Percentiles rank a stretch among this genome's conserved stretches.
Evolutionary conservation across 2,329 filamentous ascomycete genomes (phyloP).

Genomic region (Aureobasidium musti): DNA sequence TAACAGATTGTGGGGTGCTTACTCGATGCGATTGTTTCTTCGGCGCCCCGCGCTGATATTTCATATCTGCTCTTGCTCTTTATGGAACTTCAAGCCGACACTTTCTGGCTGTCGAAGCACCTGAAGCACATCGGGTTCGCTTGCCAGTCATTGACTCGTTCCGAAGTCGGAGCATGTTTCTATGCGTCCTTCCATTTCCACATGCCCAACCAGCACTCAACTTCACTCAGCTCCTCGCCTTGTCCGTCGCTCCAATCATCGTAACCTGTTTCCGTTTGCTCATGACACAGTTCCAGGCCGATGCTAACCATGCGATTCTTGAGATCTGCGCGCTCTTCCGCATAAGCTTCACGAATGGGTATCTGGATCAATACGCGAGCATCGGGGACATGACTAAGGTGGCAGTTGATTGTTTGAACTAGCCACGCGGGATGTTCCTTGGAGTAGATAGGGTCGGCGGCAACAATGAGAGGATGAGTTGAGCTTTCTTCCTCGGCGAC

Average conservation of each 20-base stretch:
- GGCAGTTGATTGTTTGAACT: conserved; percentile 66
- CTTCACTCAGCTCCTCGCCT: conserved; percentile 46
- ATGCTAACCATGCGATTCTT: conserved; percentile 60
- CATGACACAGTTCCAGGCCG: conserved; percentile 57
- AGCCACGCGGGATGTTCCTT: conserved; percentile 77
- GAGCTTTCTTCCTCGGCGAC: conserved; percentile 7
- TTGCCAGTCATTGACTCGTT: background rate
- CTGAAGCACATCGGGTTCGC: background rate
- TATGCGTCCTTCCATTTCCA: conserved; percentile 48
- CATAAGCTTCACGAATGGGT: conserved; percentile 72
- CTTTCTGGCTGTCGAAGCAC: background rate
- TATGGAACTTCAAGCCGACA: background rate
- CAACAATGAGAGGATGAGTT: conserved; percentile 66
- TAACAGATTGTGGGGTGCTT: conserved; percentile 24
- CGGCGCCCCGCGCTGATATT: background rate
- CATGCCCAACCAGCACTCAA: conserved; percentile 70
- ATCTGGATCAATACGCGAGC: conserved; percentile 77
- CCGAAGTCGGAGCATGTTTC: background rate
- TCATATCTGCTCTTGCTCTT: background rate
- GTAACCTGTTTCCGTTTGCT: conserved; percentile 64
- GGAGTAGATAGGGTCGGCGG: conserved; percentile 85
- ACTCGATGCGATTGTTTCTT: conserved; percentile 24
- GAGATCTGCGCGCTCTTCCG: conserved; percentile 65
- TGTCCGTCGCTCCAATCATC: conserved; percentile 71
- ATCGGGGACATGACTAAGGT: conserved; percentile 59